Conservation (phyloP, 176 grass and related monocot genomes). For the Juncus inflexus region DNA sequence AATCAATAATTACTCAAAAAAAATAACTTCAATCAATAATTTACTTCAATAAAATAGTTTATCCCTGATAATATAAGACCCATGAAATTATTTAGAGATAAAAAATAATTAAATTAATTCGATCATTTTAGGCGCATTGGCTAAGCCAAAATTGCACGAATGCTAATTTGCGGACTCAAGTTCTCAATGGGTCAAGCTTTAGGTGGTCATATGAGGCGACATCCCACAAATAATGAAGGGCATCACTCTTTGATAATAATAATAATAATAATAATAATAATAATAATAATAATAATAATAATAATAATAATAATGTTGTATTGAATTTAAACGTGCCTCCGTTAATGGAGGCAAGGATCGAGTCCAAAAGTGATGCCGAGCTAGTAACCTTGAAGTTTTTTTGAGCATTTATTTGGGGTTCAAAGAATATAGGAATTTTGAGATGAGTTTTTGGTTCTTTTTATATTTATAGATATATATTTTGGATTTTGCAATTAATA, state of each 20-base stretch:
- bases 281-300: constrained; percentile 5
- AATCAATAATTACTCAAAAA: too few species aligned
- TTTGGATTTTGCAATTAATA: too few species aligned
- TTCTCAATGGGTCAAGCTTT: constrained; percentile 91
- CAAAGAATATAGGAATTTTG: too few species aligned
- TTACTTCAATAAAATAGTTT: too few species aligned
- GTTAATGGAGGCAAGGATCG: constrained; percentile 36
- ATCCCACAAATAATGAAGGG: constrained; percentile 34
- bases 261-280: constrained; percentile 5
- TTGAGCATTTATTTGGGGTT: too few species aligned
- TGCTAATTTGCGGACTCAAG: constrained; percentile 92
- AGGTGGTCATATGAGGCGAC: constrained; percentile 91
- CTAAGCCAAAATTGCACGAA: constrained; percentile 72
- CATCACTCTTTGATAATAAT: constrained; percentile 17
- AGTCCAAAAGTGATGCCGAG: constrained; percentile 14
- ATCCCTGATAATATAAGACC: too few species aligned
- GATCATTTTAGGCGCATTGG: constrained; percentile 19
- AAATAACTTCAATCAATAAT: too few species aligned
- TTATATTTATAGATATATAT: too few species aligned
- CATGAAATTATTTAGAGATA: too few species aligned
- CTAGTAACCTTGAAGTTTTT: constrained; percentile 18
- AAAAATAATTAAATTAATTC: too few species aligned
- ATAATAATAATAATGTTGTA: constrained; percentile 17
- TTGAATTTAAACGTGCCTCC: constrained; percentile 61
- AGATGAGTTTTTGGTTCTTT: too few species aligned